Base-by-base conservation (phyloP, 1,284 basidiomycete genomes). In the Macrocystidia cucumis region DNA sequence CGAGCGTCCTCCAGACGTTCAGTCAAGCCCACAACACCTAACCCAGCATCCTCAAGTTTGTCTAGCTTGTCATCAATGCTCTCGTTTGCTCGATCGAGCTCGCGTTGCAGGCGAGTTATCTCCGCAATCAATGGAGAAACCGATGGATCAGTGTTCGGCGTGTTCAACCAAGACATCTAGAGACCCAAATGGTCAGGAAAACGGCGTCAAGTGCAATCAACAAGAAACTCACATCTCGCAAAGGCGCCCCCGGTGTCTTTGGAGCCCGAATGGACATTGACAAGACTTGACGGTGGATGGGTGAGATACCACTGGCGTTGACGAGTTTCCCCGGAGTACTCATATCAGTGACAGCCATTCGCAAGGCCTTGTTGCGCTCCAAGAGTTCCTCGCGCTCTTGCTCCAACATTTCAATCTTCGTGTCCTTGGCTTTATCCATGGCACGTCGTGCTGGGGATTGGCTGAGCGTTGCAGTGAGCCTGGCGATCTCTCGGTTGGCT, bases 61-160 rank as follows among this genome's bases (percentile, higher is more conserved):
- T 86, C 83, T 6, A 91, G 66, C 54, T 90, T 90, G 47, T 87
- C 78, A 46, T 91, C 88, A 32, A 91, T 83, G 46, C 73, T 82
- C 27, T 84, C 75, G 53, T 91, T 90, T 3, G 86, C 87, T 2
- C 54, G 63, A 42, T 83, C 78, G 12, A 91, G 74, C 44, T 89
- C 77, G 9, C 62, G 60, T 44, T 87, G 81, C 33, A 87, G 56
- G 17, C 78, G 71, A 25, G 60, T 63, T 33, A 87, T 79, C 52
- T 87, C 80, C 5, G 65, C 57, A 13, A 85, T 44, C 16, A 86
- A 56, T 26, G 77, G 78, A 9, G 74, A 62, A 2, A 69, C 54
- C 5, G 67, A 61, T 2, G 67, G 59, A 42, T 81, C 79, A 9
- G 65, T 60, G 4, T 65, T 66, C 18, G 67, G 71, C 34, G 69